Evolutionary conservation across 2,329 filamentous ascomycete species (phyloP).

Genomic region (Geosmithia flava): DNA sequence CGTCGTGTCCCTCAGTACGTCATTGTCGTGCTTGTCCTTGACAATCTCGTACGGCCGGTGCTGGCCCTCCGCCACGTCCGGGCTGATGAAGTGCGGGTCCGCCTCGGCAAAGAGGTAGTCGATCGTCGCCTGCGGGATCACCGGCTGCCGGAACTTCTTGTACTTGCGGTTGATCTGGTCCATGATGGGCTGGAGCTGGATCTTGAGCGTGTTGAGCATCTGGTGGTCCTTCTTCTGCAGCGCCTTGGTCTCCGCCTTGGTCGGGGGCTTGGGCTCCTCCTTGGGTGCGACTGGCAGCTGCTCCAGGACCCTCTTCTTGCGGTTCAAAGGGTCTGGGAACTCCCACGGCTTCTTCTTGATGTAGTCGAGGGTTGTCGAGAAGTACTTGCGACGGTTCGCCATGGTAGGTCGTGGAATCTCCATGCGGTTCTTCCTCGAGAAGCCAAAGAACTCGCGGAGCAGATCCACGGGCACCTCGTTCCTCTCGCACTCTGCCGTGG

Average conservation of each 20-base stretch:
- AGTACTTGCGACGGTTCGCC: constrained; percentile 65
- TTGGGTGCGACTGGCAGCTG: constrained; percentile 63
- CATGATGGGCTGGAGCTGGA: constrained; percentile 87
- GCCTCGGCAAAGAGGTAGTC: constrained; percentile 76
- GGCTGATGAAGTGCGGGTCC: constrained; percentile 56
- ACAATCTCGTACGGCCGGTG: constrained; percentile 68
- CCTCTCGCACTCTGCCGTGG: constrained; percentile 63
- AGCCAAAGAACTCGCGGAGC: constrained; percentile 72
- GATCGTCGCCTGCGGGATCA: constrained; percentile 63
- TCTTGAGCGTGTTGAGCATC: constrained; percentile 75
- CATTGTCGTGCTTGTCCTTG: constrained; percentile 65
- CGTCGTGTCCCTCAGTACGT: constrained; percentile 61
- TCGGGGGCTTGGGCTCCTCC: constrained; percentile 52
- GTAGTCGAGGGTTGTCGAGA: constrained; percentile 60
- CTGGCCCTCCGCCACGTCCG: constrained; percentile 40
- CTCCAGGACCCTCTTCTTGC: constrained; percentile 77
- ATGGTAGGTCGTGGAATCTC: constrained; percentile 51
- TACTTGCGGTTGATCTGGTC: constrained; percentile 89
- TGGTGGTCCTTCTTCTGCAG: constrained; percentile 76
- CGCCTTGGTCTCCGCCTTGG: constrained; percentile 68
- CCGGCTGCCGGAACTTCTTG: constrained; percentile 72
- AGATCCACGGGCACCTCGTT: constrained; percentile 50
- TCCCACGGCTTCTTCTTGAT: constrained; percentile 69
- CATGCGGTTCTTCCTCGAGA: constrained; percentile 66
- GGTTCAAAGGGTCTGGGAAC: constrained; percentile 75